Percentiles rank a stretch among this genome's conserved stretches.
Evolutionary conservation across 2,329 filamentous ascomycete species (phyloP).

Genomic region (Fusarium sp.): DNA sequence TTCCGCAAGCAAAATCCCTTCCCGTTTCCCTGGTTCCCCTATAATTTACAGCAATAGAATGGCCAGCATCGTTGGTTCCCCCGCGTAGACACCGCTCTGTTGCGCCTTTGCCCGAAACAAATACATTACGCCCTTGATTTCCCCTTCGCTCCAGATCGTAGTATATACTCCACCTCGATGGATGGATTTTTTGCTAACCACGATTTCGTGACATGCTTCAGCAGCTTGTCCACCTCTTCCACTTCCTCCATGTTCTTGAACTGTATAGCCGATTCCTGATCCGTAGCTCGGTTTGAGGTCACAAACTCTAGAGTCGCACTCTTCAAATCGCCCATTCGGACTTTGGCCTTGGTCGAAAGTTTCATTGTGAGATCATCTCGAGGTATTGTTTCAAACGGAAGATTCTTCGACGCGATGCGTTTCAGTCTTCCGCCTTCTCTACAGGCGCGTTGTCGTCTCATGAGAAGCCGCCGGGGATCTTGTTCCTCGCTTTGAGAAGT

Average conservation of each 20-base stretch:
- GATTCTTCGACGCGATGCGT: conserved; percentile 40
- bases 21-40: background rate
- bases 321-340: conserved; percentile 25
- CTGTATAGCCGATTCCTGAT: conserved; percentile 27
- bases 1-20: conserved; percentile 7
- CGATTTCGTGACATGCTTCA: conserved; percentile 39
- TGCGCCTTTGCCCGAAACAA: conserved; percentile 23
- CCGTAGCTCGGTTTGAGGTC: conserved; percentile 16
- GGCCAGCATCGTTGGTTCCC: conserved; percentile 9
- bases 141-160: conserved; percentile 48
- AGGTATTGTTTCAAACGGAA: conserved; percentile 50
- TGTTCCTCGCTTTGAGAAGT: conserved; percentile 9
- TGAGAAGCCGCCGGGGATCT: conserved; percentile 42
- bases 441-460: conserved; percentile 38
- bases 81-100: conserved; percentile 11
- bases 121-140: conserved; percentile 41
- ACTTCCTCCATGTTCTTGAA: conserved; percentile 48
- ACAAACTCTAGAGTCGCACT: conserved; percentile 23
- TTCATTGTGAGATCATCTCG: conserved; percentile 32
- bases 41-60: conserved; percentile 5
- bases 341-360: conserved; percentile 19
- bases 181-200: conserved; percentile 40
- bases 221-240: conserved; percentile 36
- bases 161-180: conserved; percentile 46
- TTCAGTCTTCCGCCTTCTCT: conserved; percentile 37